Evolutionary conservation across 1,139 yeast species (phyloP).

Genomic region (Sugiyamaella grinbergsii): DNA sequence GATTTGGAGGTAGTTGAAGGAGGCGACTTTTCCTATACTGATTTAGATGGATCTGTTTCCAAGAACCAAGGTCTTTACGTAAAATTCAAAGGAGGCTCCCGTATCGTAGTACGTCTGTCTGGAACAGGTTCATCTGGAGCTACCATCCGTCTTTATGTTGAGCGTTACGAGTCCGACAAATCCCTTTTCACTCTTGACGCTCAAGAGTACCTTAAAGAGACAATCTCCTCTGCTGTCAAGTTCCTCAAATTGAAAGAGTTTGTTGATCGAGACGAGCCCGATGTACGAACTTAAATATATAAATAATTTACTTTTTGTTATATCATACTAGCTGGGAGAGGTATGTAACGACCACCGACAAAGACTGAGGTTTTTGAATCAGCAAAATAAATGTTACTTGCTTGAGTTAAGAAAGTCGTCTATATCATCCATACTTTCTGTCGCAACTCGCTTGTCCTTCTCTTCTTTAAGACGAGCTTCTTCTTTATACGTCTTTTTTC

Average conservation of each 20-base stretch:
- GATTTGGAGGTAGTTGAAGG: constrained; percentile 65
- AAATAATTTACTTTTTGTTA: background rate
- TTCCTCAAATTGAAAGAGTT: constrained; percentile 72
- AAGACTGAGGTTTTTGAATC: too few relatives aligned
- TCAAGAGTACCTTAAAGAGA: constrained; percentile 67
- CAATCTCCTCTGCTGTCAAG: constrained; percentile 62
- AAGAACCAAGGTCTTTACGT: constrained; percentile 89
- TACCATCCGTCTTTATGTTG: constrained; percentile 89
- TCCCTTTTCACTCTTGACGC: constrained; percentile 55
- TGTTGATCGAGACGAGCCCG: constrained; percentile 84
- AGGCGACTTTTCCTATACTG: constrained; percentile 90
- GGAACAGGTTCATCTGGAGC: constrained; percentile 99
- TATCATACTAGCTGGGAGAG: too few relatives aligned
- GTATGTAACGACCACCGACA: too few relatives aligned
- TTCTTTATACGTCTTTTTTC: constrained; percentile 10
- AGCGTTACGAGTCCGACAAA: constrained; percentile 70
- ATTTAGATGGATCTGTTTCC: constrained; percentile 90
- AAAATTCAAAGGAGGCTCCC: constrained; percentile 76
- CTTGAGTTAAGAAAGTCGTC: constrained; percentile 25
- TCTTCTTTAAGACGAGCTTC: constrained; percentile 23
- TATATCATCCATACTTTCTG: constrained; percentile 26
- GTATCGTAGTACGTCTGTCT: constrained; percentile 87
- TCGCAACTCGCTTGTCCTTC: constrained; percentile 22
- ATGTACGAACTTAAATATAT: constrained; percentile 69
- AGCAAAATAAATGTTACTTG: background rate